Evolutionary conservation across 1,284 basidiomycete species (phyloP).

Genomic region (Fistulina hepatica): DNA sequence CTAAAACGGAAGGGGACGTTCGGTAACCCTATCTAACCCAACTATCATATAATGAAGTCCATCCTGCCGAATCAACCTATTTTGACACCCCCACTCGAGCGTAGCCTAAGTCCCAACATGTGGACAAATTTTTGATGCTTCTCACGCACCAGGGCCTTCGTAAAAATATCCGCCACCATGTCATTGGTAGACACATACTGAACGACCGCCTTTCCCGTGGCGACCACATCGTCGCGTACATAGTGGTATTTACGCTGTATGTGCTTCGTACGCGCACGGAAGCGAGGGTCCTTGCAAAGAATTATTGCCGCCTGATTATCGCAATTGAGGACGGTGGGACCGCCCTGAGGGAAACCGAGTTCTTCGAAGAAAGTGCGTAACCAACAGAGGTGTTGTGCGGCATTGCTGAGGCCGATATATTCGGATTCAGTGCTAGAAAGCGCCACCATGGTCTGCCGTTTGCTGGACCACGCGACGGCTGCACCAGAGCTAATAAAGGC

Average conservation of each 20-base stretch:
- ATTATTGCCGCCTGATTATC: constrained; percentile 20
- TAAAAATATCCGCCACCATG: constrained; percentile 21
- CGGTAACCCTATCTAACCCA: no score
- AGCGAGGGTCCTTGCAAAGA: constrained; percentile 13
- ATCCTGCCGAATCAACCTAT: no score
- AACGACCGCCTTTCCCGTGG: constrained; percentile 13
- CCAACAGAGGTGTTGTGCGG: constrained; percentile 20
- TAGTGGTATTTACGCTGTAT: constrained; percentile 20
- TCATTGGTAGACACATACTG: constrained; percentile 15
- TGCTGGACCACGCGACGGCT: constrained; percentile 22
- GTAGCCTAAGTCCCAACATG: constrained; percentile 14
- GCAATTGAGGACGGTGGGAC: constrained; percentile 11
- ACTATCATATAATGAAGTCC: no score
- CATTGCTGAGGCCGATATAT: constrained; percentile 24
- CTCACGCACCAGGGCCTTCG: constrained; percentile 14
- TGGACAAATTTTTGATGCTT: constrained; percentile 18
- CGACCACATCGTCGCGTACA: constrained; percentile 20
- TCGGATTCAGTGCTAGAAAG: constrained; percentile 27
- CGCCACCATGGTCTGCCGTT: constrained; percentile 23
- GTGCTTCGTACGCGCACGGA: constrained; percentile 17
- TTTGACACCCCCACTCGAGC: constrained; percentile 17
- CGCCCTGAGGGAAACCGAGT: constrained; percentile 19
- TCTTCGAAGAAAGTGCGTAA: constrained; percentile 17
- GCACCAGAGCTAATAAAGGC: constrained; percentile 16
- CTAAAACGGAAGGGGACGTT: no score